Evolutionary conservation across 805 yeast genomes (phyloP).

Genomic region (Metschnikowia rubicola): DNA sequence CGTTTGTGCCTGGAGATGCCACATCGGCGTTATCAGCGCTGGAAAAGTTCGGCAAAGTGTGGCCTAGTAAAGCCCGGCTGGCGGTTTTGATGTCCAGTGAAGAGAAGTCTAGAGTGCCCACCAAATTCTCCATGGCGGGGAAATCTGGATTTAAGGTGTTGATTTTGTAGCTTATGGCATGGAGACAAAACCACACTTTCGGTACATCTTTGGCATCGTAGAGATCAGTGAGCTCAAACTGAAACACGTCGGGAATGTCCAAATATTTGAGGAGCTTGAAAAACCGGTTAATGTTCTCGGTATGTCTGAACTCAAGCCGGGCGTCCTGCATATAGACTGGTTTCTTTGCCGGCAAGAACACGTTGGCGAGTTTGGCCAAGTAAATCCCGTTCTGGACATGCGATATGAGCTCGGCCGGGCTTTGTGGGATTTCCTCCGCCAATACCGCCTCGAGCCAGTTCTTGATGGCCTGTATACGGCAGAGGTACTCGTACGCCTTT

Average conservation of each 20-base stretch:
- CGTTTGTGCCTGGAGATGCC: constrained; percentile 15
- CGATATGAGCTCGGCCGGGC: constrained; percentile 58
- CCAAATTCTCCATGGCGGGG: constrained; percentile 59
- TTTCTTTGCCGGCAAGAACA: constrained; percentile 63
- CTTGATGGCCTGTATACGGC: constrained; percentile 79
- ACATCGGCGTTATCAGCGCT: constrained; percentile 34
- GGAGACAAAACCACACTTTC: constrained; percentile 88
- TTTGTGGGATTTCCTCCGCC: constrained; percentile 50
- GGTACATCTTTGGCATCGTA: constrained; percentile 92
- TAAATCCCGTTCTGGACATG: constrained; percentile 80
- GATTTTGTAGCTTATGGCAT: constrained; percentile 78
- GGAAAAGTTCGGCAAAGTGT: constrained; percentile 72
- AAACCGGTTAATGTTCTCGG: constrained; percentile 87
- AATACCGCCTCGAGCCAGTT: constrained; percentile 70
- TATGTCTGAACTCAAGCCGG: constrained; percentile 76
- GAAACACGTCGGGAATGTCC: constrained; percentile 80
- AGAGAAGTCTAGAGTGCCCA: constrained; percentile 59
- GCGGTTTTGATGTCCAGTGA: constrained; percentile 68
- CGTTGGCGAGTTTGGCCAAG: constrained; percentile 73
- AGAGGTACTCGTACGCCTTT: constrained; percentile 66
- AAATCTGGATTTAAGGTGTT: constrained; percentile 50
- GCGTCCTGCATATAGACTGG: constrained; percentile 52
- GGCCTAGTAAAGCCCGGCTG: constrained; percentile 63
- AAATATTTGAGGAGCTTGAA: constrained; percentile 65
- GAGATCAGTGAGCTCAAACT: constrained; percentile 88